A percentile compares a stretch with the other conserved stretches of the same genome.
Evolutionary conservation across 192 early-diverging fungal species (phyloP).

Genomic region (Coemansia sp.): DNA sequence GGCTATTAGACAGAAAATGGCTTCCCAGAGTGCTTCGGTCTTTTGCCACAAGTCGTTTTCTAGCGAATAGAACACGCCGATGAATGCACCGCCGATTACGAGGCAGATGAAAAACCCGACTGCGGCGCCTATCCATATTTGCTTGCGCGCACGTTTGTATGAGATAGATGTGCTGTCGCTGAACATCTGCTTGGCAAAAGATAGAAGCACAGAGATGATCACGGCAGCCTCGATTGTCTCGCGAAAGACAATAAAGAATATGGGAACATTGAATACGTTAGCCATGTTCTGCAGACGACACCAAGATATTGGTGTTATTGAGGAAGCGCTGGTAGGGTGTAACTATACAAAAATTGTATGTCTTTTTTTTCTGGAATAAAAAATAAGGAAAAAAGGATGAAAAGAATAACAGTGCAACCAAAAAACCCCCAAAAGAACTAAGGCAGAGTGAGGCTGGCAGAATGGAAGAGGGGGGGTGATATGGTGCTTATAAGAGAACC

Average conservation of each 20-base stretch:
- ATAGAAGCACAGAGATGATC: slow-evolving; percentile 82
- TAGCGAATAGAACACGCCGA: slow-evolving; percentile 73
- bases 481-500: too few species aligned
- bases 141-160: slow-evolving; percentile 60
- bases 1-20: slow-evolving; percentile 78
- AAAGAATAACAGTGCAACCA: too few species aligned
- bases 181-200: slow-evolving; percentile 74
- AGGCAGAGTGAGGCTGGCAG: too few species aligned
- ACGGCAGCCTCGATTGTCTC: slow-evolving; percentile 88
- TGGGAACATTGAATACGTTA: slow-evolving; percentile 65
- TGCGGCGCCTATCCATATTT: slow-evolving; percentile 77
- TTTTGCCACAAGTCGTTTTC: slow-evolving; percentile 60
- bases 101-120: slow-evolving; percentile 71
- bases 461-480: too few species aligned
- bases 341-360: too few species aligned
- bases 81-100: slow-evolving; percentile 73
- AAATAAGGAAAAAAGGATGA: too few species aligned
- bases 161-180: slow-evolving; percentile 40
- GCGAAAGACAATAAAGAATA: slow-evolving; percentile 77
- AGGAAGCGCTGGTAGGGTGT: too few species aligned
- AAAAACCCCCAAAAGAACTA: too few species aligned
- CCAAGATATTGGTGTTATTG: too few species aligned
- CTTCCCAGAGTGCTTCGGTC: slow-evolving; percentile 83
- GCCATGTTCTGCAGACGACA: slow-evolving; percentile 28
- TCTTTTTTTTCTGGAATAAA: too few species aligned